Base-by-base conservation (phyloP, 148 eudicot genomes). In the Rhododendron mucronatum region DNA sequence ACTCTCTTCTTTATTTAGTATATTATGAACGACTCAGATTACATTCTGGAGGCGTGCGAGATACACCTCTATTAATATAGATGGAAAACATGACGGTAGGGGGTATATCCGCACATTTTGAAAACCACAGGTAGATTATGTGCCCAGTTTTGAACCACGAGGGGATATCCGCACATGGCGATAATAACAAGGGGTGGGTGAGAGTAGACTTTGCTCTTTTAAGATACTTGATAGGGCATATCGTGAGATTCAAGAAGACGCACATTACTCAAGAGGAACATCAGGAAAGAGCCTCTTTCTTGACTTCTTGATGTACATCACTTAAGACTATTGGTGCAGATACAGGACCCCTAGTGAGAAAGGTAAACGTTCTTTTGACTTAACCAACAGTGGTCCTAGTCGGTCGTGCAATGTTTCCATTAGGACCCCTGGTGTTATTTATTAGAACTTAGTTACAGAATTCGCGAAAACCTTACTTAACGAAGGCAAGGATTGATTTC, bases 281-380 rank as follows among this genome's bases (percentile, higher is more conserved):
- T 86, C 95, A 28, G 94, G 90, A 84, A 95, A 93, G 84, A 87
- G 90, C 85, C 93, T 94, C 81, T 95, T 97, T 88, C 89, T 97
- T 74, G 96, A 95, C 90, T 93, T 91, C 84, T 96, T 97, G 14
- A 93, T 97, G 98, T 93, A 97, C 85, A 87, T 93, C 80, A 93
- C 96, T 81, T 93, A 93, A 78, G 98, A 95, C 83, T 91, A 90
- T 88, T 82, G 93, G 63, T 85, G 84, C 78, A 91, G 98, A 89
- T 86, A 88, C 85, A 89, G 50, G 78, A 37, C 20, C 84, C 35
- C 30, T 13, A 28, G 28, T 80, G 86, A 84, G 51, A 88, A 45
- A 84, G 65, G 76, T 77, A 51, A 74, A 69, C 28, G 16, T 50
- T 85, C 86, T 57, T 69, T 84, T 73, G 84, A 83, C 81, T 78